Base-by-base conservation (phyloP, 257 asterid species). In the Hygrophila difformis region DNA sequence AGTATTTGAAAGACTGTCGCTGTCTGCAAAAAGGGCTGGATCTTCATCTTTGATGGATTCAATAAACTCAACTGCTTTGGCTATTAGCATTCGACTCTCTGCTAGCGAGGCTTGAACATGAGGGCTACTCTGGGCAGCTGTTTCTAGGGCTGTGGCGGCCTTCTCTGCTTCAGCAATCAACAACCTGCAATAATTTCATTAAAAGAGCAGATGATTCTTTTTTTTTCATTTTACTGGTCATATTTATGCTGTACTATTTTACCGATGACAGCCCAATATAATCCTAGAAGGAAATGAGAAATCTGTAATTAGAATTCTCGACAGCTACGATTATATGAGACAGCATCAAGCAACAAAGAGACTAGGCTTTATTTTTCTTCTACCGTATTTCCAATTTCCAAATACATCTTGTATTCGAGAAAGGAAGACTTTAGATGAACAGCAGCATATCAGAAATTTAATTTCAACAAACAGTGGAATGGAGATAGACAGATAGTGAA, bases 111-210 rank as follows among this genome's bases (percentile, higher is more conserved):
- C 86, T 22, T 60, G 73, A 53, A 85, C 98, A 17, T 73, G 45
- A 58, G 81, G 75, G 69, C 79, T 84, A 31, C 60, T 72, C 66
- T 60, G 59, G 41, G 91, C 89, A 47, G 94, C 79, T 50, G 39
- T 37, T 70, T 81, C 96, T 14, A 89, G 93, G 20, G 85, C 83
- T 58, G 68, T 67, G 3, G 88, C 91, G 12, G 96, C 98, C 51
- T 82, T 85, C 79, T 79, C 93, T 51, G 98, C 96, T 73, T 82
- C 96, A 49, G 84, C 83, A 48, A 85, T 89, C 78, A 89, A 62
- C 58, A 65, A 55, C 77, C 98, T 85, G 84, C 48, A 56, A 23
- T 49, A 18, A 53, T 47, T 31, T 24, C n/a, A n/a, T n/a, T n/a
- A n/a, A n/a, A n/a, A n/a, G n/a, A n/a, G n/a, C n/a, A n/a, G n/a